Evolutionary conservation across 805 yeast genomes (phyloP), one percentile per base, ranked within the genome.

Genomic region (Saccharomycopsis sp.): DNA sequence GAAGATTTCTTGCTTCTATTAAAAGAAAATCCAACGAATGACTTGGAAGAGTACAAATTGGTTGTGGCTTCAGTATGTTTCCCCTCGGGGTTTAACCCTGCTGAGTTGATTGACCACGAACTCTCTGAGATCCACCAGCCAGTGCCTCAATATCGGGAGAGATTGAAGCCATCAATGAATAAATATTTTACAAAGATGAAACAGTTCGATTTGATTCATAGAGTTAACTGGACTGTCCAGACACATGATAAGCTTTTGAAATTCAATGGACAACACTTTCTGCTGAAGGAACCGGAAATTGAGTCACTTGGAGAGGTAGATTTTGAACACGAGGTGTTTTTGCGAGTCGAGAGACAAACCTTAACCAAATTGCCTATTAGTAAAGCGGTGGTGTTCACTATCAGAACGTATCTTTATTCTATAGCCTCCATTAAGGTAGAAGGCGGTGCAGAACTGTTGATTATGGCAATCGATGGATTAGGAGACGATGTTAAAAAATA

Each of bases 71-170:
- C 79, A 2, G 78, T 84, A 23, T 82, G 84, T 5, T 85, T 85
- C 64, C 89, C 93, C 1, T 82, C 86, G 1, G 93, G 93, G 1
- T 87, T 87, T 69, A 82, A 83, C 65, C 92, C 93, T 2, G 69
- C 75, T 2, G 70, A 67, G 8, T 78, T 80, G 62, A 75, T 80
- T 62, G 73, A 83, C 65, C 70, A 75, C 64, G 83, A 86, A 1
- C 70, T 87, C 47, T 79, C 87, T 0, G 72, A 68, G 53, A 79
- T 87, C 60, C 96, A 87, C 66, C 78, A 72, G 1, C 92, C 92
- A 0, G 92, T 87, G 1, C 96, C 94, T 0, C 80, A 79, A 60
- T 87, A 87, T 65, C 69, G 73, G 56, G 70, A 78, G 20, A 78
- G 82, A 62, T 72, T 87, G 50, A 78, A 80, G 67, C 64, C 75